A percentile compares a stretch with the other conserved stretches of the same genome.
phyloP scores from a whole-genome alignment of 352 stramenopile genomes.

The Globisporangium parvum region DNA sequence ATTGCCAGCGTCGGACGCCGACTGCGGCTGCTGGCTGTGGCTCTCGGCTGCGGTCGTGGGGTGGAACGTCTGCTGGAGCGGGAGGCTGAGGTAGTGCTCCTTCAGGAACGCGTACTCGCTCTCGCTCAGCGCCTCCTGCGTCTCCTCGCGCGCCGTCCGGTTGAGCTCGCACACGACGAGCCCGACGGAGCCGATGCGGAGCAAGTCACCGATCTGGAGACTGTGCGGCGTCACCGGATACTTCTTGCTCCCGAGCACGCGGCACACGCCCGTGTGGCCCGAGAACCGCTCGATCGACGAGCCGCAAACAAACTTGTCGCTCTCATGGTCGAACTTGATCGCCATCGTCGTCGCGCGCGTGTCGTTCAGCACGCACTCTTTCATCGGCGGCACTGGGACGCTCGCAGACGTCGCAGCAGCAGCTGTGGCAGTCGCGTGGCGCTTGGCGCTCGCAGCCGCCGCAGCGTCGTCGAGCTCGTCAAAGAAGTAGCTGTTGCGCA shows the following conservation, averaged over 20 bases:
- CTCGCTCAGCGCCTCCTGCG: constrained; percentile 69
- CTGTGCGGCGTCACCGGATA: constrained; percentile 71
- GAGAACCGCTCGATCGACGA: constrained; percentile 89
- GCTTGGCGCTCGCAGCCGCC: constrained; percentile 1
- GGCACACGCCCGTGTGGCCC: constrained; percentile 87
- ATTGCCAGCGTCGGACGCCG: background rate
- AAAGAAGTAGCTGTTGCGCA: constrained; percentile 10
- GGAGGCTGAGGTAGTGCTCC: constrained; percentile 82
- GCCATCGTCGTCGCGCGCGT: constrained; percentile 70
- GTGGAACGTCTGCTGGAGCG: constrained; percentile 79
- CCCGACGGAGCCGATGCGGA: constrained; percentile 88
- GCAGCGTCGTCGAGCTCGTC: background rate
- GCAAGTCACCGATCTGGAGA: constrained; percentile 74
- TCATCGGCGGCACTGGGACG: constrained; percentile 36
- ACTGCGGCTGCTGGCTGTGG: background rate
- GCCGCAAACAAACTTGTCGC: constrained; percentile 76
- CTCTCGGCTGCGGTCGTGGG: constrained; percentile 25
- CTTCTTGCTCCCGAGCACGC: constrained; percentile 86
- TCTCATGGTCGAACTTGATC: constrained; percentile 56
- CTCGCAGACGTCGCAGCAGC: background rate
- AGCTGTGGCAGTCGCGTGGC: background rate
- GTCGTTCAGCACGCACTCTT: constrained; percentile 82
- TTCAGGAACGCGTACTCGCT: constrained; percentile 86
- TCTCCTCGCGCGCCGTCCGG: constrained; percentile 54
- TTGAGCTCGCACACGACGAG: constrained; percentile 91